A percentile compares a stretch with the other conserved stretches of the same genome.
Conservation (phyloP, 495 filamentous ascomycete genomes). For the Xylaria acuta region DNA sequence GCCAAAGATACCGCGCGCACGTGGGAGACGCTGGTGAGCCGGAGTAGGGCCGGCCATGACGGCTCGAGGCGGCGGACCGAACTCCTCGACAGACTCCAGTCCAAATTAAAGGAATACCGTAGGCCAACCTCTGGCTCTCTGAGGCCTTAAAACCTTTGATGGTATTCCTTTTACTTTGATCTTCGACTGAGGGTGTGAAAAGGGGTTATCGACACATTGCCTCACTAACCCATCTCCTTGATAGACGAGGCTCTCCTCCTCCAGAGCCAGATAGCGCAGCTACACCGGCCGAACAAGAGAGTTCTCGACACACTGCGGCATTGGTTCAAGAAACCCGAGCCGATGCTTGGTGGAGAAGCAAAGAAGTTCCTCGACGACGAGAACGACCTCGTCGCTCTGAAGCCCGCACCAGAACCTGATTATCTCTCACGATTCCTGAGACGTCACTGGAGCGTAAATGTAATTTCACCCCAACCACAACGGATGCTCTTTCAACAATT, state of each 20-base stretch:
- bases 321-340: slow-evolving; percentile 18
- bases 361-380: slow-evolving; percentile 23
- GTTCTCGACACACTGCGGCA: slow-evolving; percentile 12
- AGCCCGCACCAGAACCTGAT: neutral
- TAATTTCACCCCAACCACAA: neutral
- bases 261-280: slow-evolving; percentile 26
- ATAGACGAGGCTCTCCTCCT: slow-evolving; percentile 31
- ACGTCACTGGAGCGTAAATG: neutral
- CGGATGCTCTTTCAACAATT: neutral
- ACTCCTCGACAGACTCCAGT: slow-evolving; percentile 10
- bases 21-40: slow-evolving; percentile 25
- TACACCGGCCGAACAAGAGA: slow-evolving; percentile 15
- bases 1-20: slow-evolving; percentile 2
- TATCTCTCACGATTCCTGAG: neutral
- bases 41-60: neutral
- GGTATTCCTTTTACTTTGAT: too few relatives aligned
- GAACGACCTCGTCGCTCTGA: slow-evolving; percentile 25
- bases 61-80: slow-evolving; percentile 10
- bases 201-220: neutral
- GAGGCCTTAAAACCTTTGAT: too few relatives aligned
- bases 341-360: slow-evolving; percentile 23
- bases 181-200: too few relatives aligned
- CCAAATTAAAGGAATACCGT: slow-evolving; percentile 31
- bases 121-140: neutral
- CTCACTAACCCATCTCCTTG: neutral